Conservation (phyloP, 352 stramenopile species). For the Pythium monospermum region DNA sequence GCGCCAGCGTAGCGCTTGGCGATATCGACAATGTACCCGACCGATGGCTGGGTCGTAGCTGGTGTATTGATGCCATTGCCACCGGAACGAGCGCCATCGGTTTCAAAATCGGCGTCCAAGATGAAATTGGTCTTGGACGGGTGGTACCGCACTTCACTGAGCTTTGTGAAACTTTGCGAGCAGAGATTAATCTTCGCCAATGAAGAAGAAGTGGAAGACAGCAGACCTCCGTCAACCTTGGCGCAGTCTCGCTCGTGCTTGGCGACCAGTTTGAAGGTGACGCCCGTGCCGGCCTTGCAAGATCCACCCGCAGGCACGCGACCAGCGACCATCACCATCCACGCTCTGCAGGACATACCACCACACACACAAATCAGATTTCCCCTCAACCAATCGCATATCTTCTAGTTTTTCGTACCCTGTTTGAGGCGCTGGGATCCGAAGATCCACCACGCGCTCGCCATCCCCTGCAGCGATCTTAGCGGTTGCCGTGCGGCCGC, state of each 20-base stretch:
- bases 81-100: neutral
- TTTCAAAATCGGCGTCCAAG: conserved; percentile 19
- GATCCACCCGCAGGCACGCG: neutral
- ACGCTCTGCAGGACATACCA: conserved; percentile 3
- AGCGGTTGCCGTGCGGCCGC: neutral
- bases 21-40: conserved; percentile 18
- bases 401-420: conserved; percentile 3
- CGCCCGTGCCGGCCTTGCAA: conserved; percentile 7
- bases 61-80: neutral
- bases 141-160: conserved; percentile 16
- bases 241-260: conserved; percentile 12
- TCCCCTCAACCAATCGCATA: neutral
- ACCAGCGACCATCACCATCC: conserved; percentile 15
- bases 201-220: neutral
- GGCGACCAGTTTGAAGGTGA: conserved; percentile 10
- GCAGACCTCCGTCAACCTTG: neutral
- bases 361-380: too few relatives aligned
- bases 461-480: neutral
- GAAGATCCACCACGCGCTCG: conserved; percentile 15
- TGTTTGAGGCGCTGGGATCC: conserved; percentile 5
- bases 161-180: neutral
- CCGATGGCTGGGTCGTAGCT: conserved; percentile 1
- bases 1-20: conserved; percentile 26
- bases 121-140: conserved; percentile 12
- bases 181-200: conserved; percentile 17